These are phyloP conservation scores for Mycena sanguinolenta DNA, from an alignment of 768 basidiomycete species.

Conservation along the genomic window DNA sequence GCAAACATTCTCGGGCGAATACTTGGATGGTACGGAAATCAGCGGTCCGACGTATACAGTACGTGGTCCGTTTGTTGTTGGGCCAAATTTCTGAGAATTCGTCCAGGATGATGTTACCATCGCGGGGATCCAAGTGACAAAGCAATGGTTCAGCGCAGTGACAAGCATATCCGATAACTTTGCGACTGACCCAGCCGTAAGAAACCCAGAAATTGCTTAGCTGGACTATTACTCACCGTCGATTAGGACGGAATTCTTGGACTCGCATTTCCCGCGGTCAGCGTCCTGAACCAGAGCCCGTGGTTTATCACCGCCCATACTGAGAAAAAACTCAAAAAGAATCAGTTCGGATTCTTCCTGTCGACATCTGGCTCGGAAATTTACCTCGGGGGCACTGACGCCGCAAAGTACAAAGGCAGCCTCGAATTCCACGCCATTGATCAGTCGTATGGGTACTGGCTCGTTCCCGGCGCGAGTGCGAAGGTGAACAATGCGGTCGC, in stretches of 20 bases:
- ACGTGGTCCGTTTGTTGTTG: too few relatives aligned
- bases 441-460: not conserved
- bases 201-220: too few relatives aligned
- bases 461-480: not conserved
- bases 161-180: not conserved
- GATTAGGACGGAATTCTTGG: not conserved
- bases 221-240: not conserved
- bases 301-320: not conserved
- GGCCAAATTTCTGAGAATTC: not conserved
- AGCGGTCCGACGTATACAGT: slow-evolving; percentile 41
- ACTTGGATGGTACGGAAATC: slow-evolving; percentile 59
- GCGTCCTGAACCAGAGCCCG: not conserved
- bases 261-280: not conserved
- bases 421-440: not conserved
- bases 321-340: not conserved
- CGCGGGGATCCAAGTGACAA: not conserved
- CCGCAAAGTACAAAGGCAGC: not conserved
- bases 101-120: not conserved
- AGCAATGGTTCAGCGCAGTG: slow-evolving; percentile 1
- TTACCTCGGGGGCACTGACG: not conserved
- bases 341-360: not conserved
- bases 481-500: not conserved
- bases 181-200: not conserved
- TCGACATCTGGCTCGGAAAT: not conserved
- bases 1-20: slow-evolving; percentile 51